A percentile compares a stretch with the other conserved stretches of the same genome.
Evolutionary conservation across 176 grass and related monocot species (phyloP).

Genomic region (Leersia perrieri): DNA sequence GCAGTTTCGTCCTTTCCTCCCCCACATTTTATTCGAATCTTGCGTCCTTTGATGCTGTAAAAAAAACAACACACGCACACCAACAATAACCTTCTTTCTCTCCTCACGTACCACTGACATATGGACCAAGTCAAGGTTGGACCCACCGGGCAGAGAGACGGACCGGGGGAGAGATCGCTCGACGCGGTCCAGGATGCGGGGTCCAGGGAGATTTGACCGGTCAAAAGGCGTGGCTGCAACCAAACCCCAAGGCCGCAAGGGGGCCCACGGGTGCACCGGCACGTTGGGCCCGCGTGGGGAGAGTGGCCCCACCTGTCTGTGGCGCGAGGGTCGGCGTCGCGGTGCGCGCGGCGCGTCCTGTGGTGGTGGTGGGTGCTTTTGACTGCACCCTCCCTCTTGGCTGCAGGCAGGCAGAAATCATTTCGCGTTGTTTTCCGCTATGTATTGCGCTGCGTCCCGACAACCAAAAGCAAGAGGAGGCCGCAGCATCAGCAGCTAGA

Average conservation of each 20-base stretch:
- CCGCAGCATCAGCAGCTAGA: neutral
- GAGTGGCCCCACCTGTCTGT: neutral
- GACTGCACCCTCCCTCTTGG: conserved; percentile 23
- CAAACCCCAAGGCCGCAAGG: neutral
- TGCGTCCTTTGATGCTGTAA: conserved; percentile 33
- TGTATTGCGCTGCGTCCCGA: conserved; percentile 45
- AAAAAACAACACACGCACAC: neutral
- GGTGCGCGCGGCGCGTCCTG: neutral
- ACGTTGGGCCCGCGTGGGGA: rapidly evolving
- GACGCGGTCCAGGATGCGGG: conserved; percentile 19
- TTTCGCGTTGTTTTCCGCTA: conserved; percentile 31
- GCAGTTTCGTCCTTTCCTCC: conserved; percentile 6
- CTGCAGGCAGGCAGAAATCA: conserved; percentile 53
- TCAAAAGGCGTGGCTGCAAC: conserved; percentile 47
- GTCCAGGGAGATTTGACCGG: conserved; percentile 42
- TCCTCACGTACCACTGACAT: neutral
- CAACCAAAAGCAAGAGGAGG: conserved; percentile 33
- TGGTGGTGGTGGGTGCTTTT: conserved; percentile 45
- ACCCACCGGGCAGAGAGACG: neutral
- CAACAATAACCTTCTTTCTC: neutral
- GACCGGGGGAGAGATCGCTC: neutral
- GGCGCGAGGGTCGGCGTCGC: rapidly evolving
- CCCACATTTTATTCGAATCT: conserved; percentile 29
- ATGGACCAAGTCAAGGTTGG: neutral
- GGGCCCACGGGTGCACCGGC: neutral